Evolutionary conservation across 306 rosid genomes (phyloP).

Genomic region (Cyclanthera cordifolia): DNA sequence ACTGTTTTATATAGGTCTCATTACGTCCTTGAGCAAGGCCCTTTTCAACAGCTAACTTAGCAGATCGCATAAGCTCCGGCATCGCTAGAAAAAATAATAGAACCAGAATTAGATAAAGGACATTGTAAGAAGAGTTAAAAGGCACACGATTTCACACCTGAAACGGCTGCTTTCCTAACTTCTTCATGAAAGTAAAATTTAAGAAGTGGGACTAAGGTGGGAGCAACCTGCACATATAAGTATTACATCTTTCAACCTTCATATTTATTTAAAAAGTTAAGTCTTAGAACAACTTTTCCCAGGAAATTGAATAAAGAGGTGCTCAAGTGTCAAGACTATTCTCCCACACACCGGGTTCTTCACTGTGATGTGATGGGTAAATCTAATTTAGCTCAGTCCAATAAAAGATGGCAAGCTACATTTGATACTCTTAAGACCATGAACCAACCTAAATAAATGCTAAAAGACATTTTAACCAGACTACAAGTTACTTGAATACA

Average conservation of each 20-base stretch:
- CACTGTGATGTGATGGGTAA: not conserved
- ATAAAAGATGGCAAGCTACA: slow-evolving; percentile 2
- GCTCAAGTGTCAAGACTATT: not conserved
- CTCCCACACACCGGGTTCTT: not conserved
- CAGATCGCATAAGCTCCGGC: slow-evolving; percentile 93
- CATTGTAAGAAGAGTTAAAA: slow-evolving; percentile 6
- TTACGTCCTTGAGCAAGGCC: slow-evolving; percentile 91
- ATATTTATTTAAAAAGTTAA: not conserved
- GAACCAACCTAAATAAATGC: not conserved
- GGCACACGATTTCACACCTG: slow-evolving; percentile 39
- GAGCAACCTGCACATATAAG: slow-evolving; percentile 60
- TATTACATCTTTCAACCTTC: slow-evolving; percentile 10
- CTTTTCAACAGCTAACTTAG: slow-evolving; percentile 88
- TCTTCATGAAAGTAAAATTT: slow-evolving; percentile 97
- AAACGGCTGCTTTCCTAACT: slow-evolving; percentile 97
- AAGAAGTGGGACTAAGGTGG: slow-evolving; percentile 82
- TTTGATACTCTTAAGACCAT: not conserved
- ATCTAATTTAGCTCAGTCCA: not conserved
- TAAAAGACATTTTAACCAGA: not conserved
- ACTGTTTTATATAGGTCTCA: slow-evolving; percentile 65
- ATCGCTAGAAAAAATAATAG: slow-evolving; percentile 43
- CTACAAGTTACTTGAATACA: not conserved
- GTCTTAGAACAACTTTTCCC: slow-evolving; percentile 2
- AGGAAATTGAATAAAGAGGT: not conserved
- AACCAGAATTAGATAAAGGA: slow-evolving; percentile 1